A percentile compares a stretch with the other conserved stretches of the same genome.
phyloP scores from a whole-genome alignment of 129 eudicot species.

The Lactuca saligna region DNA sequence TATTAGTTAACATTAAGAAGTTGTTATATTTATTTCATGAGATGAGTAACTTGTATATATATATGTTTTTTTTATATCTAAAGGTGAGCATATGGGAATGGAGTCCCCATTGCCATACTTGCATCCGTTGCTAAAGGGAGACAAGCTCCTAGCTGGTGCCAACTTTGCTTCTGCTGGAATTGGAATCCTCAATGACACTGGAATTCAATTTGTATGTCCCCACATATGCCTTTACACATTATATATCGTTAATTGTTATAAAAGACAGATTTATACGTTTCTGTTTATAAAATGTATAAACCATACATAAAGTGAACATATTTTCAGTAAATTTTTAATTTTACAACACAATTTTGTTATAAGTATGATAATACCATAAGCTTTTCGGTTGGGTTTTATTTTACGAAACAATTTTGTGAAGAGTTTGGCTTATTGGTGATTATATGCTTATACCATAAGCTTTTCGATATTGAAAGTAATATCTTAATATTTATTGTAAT shows the following conservation, averaged over 20 bases:
- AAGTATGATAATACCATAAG: no score
- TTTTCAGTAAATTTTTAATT: no score
- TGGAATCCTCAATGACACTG: constrained; percentile 48
- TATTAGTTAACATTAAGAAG: neutral
- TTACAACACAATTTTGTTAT: no score
- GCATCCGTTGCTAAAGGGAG: constrained; percentile 39
- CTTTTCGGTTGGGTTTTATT: no score
- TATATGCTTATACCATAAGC: no score
- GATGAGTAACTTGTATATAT: neutral
- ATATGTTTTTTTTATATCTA: neutral
- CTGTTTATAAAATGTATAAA: no score
- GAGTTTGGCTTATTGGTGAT: no score
- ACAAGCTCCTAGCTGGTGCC: constrained; percentile 45
- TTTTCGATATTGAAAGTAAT: no score
- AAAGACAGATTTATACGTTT: neutral
- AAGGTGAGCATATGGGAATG: constrained; percentile 39
- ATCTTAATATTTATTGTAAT: no score
- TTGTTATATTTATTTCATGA: neutral
- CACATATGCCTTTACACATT: neutral
- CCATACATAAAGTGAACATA: neutral
- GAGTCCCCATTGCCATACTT: constrained; percentile 46
- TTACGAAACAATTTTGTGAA: no score
- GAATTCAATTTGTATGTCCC: constrained; percentile 50
- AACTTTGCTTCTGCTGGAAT: constrained; percentile 59
- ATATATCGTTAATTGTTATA: neutral